Evolutionary conservation across 164 flowering plant species (phyloP).

Genomic region (Tetrastigma voinierianum): DNA sequence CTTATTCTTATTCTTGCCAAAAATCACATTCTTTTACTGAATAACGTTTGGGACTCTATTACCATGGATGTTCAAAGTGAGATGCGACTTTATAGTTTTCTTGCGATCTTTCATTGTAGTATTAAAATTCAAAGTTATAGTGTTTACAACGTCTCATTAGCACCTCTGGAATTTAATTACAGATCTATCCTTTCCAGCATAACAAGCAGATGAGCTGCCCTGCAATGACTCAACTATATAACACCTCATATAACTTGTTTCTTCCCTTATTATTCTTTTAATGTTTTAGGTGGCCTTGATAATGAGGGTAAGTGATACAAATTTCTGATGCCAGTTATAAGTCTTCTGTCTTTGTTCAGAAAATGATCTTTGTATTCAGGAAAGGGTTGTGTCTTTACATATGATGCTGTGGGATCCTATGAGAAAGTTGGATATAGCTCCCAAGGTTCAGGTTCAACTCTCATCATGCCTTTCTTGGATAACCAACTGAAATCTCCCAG

Average conservation of each 20-base stretch:
- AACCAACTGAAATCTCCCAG: slow-evolving; percentile 97
- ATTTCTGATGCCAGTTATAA: background rate
- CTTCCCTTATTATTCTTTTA: slow-evolving; percentile 95
- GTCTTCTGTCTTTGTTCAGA: too few relatives aligned
- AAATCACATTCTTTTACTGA: too few relatives aligned
- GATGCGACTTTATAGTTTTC: too few relatives aligned
- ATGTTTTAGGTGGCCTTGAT: slow-evolving; percentile 95
- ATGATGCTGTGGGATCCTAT: slow-evolving; percentile 99
- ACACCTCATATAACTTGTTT: too few relatives aligned
- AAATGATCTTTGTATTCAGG: slow-evolving; percentile 36
- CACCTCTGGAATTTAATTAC: slow-evolving; percentile 10
- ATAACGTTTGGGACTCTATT: too few relatives aligned
- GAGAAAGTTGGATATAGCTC: slow-evolving; percentile 95
- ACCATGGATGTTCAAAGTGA: too few relatives aligned
- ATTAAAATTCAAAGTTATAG: too few relatives aligned
- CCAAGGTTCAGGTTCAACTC: slow-evolving; percentile 95
- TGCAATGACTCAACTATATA: slow-evolving; percentile 94
- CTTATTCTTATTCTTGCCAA: too few relatives aligned
- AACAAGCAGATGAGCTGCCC: slow-evolving; percentile 99
- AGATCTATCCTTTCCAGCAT: slow-evolving; percentile 96
- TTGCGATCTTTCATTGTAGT: too few relatives aligned
- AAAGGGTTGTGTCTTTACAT: slow-evolving; percentile 96
- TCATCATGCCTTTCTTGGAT: slow-evolving; percentile 90
- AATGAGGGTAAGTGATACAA: slow-evolving; percentile 52
- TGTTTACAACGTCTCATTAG: slow-evolving; percentile 4